Evolutionary conservation across 2,329 filamentous ascomycete species (phyloP), one percentile per base, ranked within the genome.

Genomic region (Metarhizium brunneum): DNA sequence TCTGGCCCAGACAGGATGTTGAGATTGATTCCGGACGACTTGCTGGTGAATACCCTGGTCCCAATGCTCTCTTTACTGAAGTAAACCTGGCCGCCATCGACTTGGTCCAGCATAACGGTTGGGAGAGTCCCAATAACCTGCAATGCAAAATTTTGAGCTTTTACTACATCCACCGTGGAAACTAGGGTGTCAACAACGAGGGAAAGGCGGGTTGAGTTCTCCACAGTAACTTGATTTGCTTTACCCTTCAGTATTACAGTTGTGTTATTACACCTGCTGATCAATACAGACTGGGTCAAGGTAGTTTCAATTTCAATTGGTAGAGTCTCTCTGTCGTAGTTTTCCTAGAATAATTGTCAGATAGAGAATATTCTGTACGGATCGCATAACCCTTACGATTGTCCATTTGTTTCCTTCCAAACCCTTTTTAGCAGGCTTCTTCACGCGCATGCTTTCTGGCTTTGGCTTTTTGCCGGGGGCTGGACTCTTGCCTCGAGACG

Each of bases 171-270:
- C 56, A 99, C 84, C 36, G 88, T 90, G 51, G 89, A 95, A 50
- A 97, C 89, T 11, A 97, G 84, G 1, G 85, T 89, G 64, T 97
- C 92, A 54, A 97, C 82, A 53, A 97, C 84, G 54, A 99, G 81
- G 32, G 90, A 95, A 18, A 95, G 78, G 52, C 90, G 86, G 50
- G 80, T 83, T 55, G 87, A 92, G 75, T 96, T 96, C 74, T 97
- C 94, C 63, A 97, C 82, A 5, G 91, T 92, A 59, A 99, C 88
- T n/a, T 94, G 91, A 69, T 99, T 99, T 56, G 90, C 91, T 74
- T 99, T 99, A 72, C 90, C 92, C 66, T 84, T 87, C 67, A 99
- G 77, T 63, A 95, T 88, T 65, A 99, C 82, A 29, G 92, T 95
- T 5, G 88, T 88, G 73, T 94, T 94, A 73, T 85, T 91, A 80